Conservation (phyloP, 169 alveolate species). For the Eimeria mitis region DNA sequence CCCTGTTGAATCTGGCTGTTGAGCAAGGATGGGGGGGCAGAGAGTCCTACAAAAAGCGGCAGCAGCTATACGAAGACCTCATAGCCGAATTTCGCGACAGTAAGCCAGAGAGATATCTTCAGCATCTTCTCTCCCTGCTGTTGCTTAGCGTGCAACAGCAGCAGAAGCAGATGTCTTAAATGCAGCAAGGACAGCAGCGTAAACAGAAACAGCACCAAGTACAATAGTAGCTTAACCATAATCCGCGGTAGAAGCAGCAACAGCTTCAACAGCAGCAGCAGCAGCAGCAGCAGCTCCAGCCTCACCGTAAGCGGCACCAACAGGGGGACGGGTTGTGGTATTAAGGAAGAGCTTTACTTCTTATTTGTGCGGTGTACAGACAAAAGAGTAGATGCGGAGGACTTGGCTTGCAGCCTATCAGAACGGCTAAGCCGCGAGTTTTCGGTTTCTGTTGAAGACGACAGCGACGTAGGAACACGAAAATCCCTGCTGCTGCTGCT, state of each 20-base stretch:
- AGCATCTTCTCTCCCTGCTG: neutral
- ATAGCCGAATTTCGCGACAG: slow-evolving; percentile 17
- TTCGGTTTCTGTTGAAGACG: slow-evolving; percentile 42
- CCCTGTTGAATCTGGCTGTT: slow-evolving; percentile 72
- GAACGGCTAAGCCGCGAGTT: slow-evolving; percentile 32
- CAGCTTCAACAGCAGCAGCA: neutral
- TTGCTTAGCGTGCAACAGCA: neutral
- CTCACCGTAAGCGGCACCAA: neutral
- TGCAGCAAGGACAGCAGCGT: too few relatives aligned
- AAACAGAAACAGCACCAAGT: neutral
- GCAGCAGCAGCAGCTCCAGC: neutral
- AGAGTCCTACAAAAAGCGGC: slow-evolving; percentile 54
- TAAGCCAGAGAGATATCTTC: neutral
- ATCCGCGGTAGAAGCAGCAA: neutral
- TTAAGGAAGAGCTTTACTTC: neutral
- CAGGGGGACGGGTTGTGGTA: neutral
- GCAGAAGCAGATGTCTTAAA: neutral
- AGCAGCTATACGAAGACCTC: slow-evolving; percentile 64
- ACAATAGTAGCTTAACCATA: neutral
- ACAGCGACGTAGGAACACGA: slow-evolving; percentile 21
- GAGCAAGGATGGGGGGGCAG: slow-evolving; percentile 82
- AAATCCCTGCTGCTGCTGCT: too few relatives aligned
- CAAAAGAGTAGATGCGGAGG: slow-evolving; percentile 11
- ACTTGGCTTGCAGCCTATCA: slow-evolving; percentile 20
- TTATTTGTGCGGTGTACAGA: slow-evolving; percentile 18